These are phyloP conservation scores for Claviceps arundinis DNA, from an alignment of 2,329 filamentous ascomycete genomes.

Conservation along the genomic window DNA sequence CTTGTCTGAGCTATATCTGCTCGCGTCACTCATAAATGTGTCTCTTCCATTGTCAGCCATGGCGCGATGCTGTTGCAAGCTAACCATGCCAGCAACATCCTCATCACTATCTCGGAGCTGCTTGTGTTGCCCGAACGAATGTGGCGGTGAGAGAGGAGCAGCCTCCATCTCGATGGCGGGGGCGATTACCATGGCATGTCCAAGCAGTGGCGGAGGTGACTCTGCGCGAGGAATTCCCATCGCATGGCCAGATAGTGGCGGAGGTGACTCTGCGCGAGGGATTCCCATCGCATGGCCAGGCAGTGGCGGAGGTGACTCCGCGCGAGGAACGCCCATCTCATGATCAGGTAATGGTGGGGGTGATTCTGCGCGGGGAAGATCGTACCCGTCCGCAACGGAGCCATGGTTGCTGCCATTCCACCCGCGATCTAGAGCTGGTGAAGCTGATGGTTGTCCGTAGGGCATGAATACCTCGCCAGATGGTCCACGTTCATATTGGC, in stretches of 20 bases:
- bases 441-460: conserved; percentile 19
- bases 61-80: conserved; percentile 44
- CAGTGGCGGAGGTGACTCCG: conserved; percentile 53
- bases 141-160: conserved; percentile 30
- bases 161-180: conserved; percentile 75
- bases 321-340: conserved; percentile 32
- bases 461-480: conserved; percentile 5
- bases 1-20: conserved; percentile 62
- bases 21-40: conserved; percentile 50
- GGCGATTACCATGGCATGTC: conserved; percentile 29
- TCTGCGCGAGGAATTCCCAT: conserved; percentile 40
- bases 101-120: conserved; percentile 50
- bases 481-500: conserved; percentile 24
- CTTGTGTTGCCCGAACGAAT: conserved; percentile 31
- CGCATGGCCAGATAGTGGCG: conserved; percentile 39
- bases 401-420: conserved; percentile 5
- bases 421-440: neutral
- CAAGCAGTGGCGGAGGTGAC: conserved; percentile 48
- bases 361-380: conserved; percentile 47
- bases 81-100: conserved; percentile 62
- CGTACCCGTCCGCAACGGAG: conserved; percentile 24
- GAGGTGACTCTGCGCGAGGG: conserved; percentile 50
- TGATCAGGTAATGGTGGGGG: conserved; percentile 46
- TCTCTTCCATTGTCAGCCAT: conserved; percentile 25
- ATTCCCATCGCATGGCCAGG: conserved; percentile 28